Evolutionary conservation across 129 eudicot genomes (phyloP).

Genomic region (Flaveria brownii): DNA sequence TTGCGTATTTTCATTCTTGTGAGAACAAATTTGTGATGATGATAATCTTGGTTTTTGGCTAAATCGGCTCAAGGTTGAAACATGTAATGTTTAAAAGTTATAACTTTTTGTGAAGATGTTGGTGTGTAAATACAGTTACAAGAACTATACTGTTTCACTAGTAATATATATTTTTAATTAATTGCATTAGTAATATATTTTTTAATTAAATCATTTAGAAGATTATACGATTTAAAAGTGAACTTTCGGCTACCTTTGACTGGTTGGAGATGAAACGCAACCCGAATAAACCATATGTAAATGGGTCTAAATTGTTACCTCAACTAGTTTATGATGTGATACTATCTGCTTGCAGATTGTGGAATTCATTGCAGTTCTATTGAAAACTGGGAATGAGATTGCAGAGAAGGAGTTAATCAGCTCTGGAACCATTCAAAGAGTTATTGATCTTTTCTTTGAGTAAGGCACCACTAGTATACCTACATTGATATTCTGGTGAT

Average conservation of each 20-base stretch:
- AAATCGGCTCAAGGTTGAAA: neutral
- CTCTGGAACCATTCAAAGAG: constrained; percentile 77
- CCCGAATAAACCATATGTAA: neutral
- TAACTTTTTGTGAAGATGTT: too few species aligned
- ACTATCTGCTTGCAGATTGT: constrained; percentile 55
- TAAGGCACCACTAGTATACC: constrained; percentile 33
- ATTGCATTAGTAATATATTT: neutral
- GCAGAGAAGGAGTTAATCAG: constrained; percentile 76
- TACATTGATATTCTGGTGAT: neutral
- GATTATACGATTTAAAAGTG: neutral
- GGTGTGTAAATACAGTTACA: neutral
- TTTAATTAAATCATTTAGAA: neutral
- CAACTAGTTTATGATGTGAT: neutral
- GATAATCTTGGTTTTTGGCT: neutral
- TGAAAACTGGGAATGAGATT: constrained; percentile 79
- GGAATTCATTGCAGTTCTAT: constrained; percentile 78
- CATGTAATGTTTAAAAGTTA: neutral
- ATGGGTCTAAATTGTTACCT: neutral
- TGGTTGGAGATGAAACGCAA: constrained; percentile 3
- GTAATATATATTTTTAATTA: too few species aligned
- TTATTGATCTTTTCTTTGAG: constrained; percentile 90
- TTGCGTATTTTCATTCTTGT: neutral
- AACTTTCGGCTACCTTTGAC: neutral
- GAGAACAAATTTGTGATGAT: neutral
- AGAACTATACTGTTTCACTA: neutral